Evolutionary conservation across 805 yeast genomes (phyloP).

Genomic region (Phaffomyces thermotolerans): DNA sequence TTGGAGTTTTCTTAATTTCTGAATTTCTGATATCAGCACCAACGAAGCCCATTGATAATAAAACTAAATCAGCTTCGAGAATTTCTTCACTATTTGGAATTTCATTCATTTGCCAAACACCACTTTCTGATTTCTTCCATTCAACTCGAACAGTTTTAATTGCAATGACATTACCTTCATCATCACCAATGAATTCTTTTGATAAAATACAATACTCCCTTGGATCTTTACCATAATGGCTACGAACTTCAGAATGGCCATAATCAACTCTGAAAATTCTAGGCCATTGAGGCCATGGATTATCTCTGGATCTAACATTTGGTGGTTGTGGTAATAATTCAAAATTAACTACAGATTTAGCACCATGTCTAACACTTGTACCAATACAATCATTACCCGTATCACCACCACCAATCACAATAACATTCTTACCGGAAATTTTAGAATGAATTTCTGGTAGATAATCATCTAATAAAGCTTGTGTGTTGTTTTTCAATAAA

Average conservation of each 20-base stretch:
- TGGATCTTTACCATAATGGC: conserved; percentile 95
- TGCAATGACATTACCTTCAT: conserved; percentile 89
- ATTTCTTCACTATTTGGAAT: conserved; percentile 90
- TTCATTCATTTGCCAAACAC: conserved; percentile 99
- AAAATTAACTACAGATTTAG: conserved; percentile 87
- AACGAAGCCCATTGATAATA: conserved; percentile 94
- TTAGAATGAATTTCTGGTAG: conserved; percentile 67
- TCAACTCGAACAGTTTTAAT: conserved; percentile 95
- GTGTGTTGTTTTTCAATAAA: conserved; percentile 78
- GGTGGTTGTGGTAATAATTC: conserved; percentile 94
- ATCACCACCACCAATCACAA: conserved; percentile 99
- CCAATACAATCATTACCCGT: conserved; percentile 99
- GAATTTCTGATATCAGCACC: conserved; percentile 89
- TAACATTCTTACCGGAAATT: conserved; percentile 79
- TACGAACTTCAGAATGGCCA: conserved; percentile 92
- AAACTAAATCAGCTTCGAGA: conserved; percentile 90
- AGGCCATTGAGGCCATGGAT: conserved; percentile 99
- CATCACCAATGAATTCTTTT: conserved; percentile 93
- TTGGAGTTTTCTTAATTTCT: conserved; percentile 55
- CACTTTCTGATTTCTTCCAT: conserved; percentile 92
- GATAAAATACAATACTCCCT: conserved; percentile 94
- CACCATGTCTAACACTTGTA: conserved; percentile 95
- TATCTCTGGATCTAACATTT: conserved; percentile 76
- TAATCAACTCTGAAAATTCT: conserved; percentile 95
- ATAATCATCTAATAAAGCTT: conserved; percentile 76